Percentiles rank a stretch among this genome's conserved stretches.
Evolutionary conservation across 2,329 filamentous ascomycete species (phyloP).

Genomic region (Hymenoscyphus fraxineus): DNA sequence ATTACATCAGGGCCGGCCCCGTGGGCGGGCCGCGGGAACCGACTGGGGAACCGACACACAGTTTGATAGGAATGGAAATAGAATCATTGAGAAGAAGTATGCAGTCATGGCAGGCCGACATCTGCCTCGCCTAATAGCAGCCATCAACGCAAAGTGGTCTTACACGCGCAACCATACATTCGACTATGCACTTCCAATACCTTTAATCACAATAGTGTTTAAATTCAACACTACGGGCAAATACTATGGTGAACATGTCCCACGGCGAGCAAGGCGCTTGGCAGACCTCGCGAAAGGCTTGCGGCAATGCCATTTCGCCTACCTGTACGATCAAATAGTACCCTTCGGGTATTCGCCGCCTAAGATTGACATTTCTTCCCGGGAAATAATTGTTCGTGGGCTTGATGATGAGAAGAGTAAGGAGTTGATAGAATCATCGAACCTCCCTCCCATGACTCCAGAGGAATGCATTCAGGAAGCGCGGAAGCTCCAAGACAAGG

Average conservation of each 20-base stretch:
- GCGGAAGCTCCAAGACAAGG: not conserved
- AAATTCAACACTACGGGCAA: not conserved
- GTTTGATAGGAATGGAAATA: too few relatives aligned
- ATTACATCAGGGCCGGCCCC: not conserved
- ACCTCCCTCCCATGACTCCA: not conserved
- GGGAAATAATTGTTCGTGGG: not conserved
- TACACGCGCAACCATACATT: not conserved
- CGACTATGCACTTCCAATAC: not conserved
- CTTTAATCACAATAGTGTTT: not conserved
- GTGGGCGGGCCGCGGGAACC: not conserved
- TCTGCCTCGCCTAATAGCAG: not conserved
- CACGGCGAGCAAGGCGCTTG: not conserved
- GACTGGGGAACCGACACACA: not conserved
- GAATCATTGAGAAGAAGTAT: not conserved
- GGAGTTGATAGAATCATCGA: not conserved
- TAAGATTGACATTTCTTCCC: not conserved
- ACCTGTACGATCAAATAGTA: not conserved
- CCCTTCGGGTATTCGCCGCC: not conserved
- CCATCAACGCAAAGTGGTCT: not conserved
- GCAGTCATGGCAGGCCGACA: not conserved
- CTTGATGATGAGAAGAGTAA: not conserved
- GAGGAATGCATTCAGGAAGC: not conserved
- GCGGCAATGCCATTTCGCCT: not conserved
- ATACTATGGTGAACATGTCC: not conserved
- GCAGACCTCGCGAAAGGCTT: not conserved